Evolutionary conservation across 768 basidiomycete species (phyloP).

Genomic region (Mycena belliarum): DNA sequence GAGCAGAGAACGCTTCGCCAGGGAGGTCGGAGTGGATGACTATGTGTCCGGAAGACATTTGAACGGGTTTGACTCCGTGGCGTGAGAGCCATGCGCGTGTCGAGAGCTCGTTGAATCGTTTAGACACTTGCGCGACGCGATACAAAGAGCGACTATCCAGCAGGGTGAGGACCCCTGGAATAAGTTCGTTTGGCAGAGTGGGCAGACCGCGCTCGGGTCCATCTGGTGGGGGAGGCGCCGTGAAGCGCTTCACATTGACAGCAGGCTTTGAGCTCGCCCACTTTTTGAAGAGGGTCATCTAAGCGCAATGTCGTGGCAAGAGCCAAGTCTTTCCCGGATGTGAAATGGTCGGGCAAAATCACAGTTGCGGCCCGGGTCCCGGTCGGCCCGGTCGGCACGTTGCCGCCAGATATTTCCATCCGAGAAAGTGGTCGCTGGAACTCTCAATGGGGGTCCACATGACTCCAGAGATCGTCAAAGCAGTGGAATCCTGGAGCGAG

Average conservation of each 20-base stretch:
- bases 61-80: constrained; percentile 1
- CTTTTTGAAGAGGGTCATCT: constrained; percentile 5
- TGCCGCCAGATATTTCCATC: too few relatives aligned
- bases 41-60: neutral
- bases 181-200: constrained; percentile 9
- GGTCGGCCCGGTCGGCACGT: too few relatives aligned
- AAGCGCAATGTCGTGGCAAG: constrained; percentile 1
- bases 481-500: too few relatives aligned
- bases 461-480: too few relatives aligned
- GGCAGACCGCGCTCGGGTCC: constrained; percentile 7
- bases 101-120: constrained; percentile 15
- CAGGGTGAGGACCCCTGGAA: neutral
- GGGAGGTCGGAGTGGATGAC: neutral
- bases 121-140: constrained; percentile 4
- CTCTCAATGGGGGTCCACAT: too few relatives aligned
- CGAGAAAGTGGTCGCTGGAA: too few relatives aligned
- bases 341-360: too few relatives aligned
- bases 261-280: neutral
- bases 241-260: neutral
- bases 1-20: neutral
- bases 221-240: neutral
- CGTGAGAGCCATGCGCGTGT: neutral
- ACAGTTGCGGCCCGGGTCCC: too few relatives aligned
- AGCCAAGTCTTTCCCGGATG: too few relatives aligned
- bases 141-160: constrained; percentile 8